Conservation (phyloP, 208 protist genomes). For the Acanthamoeba polyphaga region DNA sequence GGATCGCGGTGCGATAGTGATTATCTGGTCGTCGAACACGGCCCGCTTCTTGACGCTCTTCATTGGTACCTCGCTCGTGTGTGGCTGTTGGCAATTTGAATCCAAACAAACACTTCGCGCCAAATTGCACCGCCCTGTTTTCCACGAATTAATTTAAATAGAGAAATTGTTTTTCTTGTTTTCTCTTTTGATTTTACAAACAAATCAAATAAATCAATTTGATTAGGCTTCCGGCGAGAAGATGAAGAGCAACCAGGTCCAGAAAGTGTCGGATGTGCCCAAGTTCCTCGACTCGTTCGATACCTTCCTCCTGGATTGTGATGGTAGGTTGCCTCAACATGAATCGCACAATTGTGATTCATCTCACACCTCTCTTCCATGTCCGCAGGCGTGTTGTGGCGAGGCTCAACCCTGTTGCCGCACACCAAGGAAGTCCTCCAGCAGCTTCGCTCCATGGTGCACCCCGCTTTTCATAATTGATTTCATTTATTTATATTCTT, state of each 20-base stretch:
- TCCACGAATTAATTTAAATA: too few species aligned
- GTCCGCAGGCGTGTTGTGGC: conserved; percentile 83
- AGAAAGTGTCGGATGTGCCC: conserved; percentile 39
- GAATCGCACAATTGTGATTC: background rate
- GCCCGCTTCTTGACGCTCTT: background rate
- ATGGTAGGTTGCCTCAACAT: conserved; percentile 76
- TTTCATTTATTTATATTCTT: background rate
- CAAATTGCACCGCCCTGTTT: too few species aligned
- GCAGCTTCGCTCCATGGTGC: conserved; percentile 59
- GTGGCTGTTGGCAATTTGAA: too few species aligned
- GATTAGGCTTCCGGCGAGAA: too few species aligned
- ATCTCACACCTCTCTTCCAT: background rate
- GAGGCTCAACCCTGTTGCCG: conserved; percentile 41
- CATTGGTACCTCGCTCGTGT: background rate
- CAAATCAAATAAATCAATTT: background rate
- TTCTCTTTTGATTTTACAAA: background rate
- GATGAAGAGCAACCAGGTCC: background rate
- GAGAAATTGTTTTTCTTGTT: background rate
- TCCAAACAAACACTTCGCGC: too few species aligned
- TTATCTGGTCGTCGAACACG: background rate
- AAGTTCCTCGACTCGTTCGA: conserved; percentile 76
- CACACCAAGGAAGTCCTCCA: conserved; percentile 76
- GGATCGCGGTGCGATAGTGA: background rate
- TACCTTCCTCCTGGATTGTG: conserved; percentile 86
- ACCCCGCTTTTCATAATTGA: background rate